A percentile compares a stretch with the other conserved stretches of the same genome.
These are phyloP conservation scores for Cercospora nicotianae DNA, from an alignment of 2,329 filamentous ascomycete species.

Conservation along the genomic window DNA sequence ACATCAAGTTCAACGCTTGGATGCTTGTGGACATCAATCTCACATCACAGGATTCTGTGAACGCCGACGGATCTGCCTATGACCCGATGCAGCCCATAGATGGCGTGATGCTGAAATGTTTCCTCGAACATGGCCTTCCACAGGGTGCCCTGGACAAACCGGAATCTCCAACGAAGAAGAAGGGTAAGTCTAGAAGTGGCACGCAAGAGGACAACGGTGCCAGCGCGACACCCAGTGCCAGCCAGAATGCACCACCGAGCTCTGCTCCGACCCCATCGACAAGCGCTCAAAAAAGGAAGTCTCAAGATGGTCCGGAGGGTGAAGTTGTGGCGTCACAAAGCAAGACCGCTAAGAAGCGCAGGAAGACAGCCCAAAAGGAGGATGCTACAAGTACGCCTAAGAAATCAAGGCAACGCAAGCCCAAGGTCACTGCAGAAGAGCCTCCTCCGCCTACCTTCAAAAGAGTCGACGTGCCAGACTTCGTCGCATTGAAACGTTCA, in stretches of 20 bases:
- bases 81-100: conserved; percentile 40
- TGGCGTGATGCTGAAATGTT: conserved; percentile 40
- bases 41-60: neutral
- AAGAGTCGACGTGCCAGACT: conserved; percentile 12
- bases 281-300: neutral
- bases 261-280: neutral
- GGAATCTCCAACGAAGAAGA: neutral
- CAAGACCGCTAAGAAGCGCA: conserved; percentile 6
- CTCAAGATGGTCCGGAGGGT: neutral
- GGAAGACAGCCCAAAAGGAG: neutral
- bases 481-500: neutral
- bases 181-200: conserved; percentile 23
- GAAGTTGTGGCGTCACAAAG: neutral
- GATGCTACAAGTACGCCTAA: neutral
- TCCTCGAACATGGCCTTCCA: conserved; percentile 37
- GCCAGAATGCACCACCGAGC: neutral
- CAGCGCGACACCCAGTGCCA: conserved; percentile 28
- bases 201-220: conserved; percentile 52
- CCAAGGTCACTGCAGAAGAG: neutral
- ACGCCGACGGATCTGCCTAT: conserved; percentile 34
- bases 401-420: neutral
- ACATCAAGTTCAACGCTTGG: conserved; percentile 42
- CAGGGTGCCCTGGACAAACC: conserved; percentile 19
- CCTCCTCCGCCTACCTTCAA: conserved; percentile 9
- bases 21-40: conserved; percentile 34